phyloP scores from a whole-genome alignment of 768 basidiomycete genomes.

The Naganishia vishniacii region DNA sequence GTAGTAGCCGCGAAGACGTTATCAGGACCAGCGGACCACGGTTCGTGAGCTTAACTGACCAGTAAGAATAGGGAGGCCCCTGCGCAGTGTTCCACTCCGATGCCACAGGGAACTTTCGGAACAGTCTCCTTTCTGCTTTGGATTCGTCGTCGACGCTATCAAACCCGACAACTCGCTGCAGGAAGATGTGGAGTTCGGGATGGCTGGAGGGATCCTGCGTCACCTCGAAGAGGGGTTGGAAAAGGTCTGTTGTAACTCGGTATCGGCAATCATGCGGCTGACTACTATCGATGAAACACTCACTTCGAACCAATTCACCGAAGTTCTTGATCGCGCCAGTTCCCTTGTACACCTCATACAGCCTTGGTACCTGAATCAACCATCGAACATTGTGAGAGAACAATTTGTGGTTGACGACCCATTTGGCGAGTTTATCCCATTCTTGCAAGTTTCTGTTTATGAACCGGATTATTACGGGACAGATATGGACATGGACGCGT shows the following conservation, averaged over 20 bases:
- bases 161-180: constrained; percentile 92
- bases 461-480: constrained; percentile 18
- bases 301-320: constrained; percentile 83
- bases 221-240: constrained; percentile 89
- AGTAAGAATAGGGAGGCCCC: constrained; percentile 92
- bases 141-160: constrained; percentile 99
- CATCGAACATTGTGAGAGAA: constrained; percentile 96
- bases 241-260: constrained; percentile 62
- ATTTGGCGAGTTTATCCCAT: constrained; percentile 98
- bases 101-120: constrained; percentile 90
- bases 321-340: constrained; percentile 77
- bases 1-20: constrained; percentile 7
- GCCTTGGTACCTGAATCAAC: constrained; percentile 89
- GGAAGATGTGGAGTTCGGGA: constrained; percentile 88
- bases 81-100: constrained; percentile 79
- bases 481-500: not conserved
- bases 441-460: constrained; percentile 54
- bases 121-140: constrained; percentile 81
- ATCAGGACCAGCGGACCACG: not conserved
- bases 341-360: constrained; percentile 92
- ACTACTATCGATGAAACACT: no score
- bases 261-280: not conserved
- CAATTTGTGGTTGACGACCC: constrained; percentile 89
- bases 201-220: constrained; percentile 83
- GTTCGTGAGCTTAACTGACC: constrained; percentile 56